These are phyloP conservation scores for Phallus indusiatus DNA, from an alignment of 768 basidiomycete genomes.

Conservation along the genomic window DNA sequence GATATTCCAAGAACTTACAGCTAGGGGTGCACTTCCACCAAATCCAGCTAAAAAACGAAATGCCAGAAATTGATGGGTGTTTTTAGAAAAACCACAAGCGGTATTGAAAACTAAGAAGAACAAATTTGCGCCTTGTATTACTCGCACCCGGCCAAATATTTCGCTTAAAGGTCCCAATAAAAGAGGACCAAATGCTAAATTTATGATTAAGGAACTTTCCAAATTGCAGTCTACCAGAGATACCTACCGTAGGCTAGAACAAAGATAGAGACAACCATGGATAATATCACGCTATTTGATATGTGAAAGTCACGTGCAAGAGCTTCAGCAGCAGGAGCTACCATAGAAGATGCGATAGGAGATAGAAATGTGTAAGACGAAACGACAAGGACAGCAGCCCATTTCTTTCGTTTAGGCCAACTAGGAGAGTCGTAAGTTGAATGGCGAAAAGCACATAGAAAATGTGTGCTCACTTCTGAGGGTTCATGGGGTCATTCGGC, in stretches of 20 bases:
- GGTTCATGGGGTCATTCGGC: constrained; percentile 47
- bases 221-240: constrained; percentile 10
- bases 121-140: constrained; percentile 55
- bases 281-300: constrained; percentile 35
- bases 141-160: constrained; percentile 54
- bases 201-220: not conserved
- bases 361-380: constrained; percentile 61
- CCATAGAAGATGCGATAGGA: constrained; percentile 65
- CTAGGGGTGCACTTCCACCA: constrained; percentile 62
- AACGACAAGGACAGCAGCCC: constrained; percentile 55
- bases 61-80: constrained; percentile 45
- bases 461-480: constrained; percentile 38
- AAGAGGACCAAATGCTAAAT: constrained; percentile 10
- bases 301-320: constrained; percentile 48
- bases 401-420: constrained; percentile 51
- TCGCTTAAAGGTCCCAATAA: constrained; percentile 53
- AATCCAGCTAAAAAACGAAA: constrained; percentile 65
- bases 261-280: constrained; percentile 53
- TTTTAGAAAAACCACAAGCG: constrained; percentile 55
- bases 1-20: constrained; percentile 22
- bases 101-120: constrained; percentile 49
- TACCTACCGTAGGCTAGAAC: constrained; percentile 49
- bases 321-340: constrained; percentile 51
- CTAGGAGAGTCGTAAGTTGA: constrained; percentile 24
- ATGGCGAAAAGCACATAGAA: not conserved